phyloP scores from a whole-genome alignment of 139 green algal genomes.

The Trebouxia sp. region DNA sequence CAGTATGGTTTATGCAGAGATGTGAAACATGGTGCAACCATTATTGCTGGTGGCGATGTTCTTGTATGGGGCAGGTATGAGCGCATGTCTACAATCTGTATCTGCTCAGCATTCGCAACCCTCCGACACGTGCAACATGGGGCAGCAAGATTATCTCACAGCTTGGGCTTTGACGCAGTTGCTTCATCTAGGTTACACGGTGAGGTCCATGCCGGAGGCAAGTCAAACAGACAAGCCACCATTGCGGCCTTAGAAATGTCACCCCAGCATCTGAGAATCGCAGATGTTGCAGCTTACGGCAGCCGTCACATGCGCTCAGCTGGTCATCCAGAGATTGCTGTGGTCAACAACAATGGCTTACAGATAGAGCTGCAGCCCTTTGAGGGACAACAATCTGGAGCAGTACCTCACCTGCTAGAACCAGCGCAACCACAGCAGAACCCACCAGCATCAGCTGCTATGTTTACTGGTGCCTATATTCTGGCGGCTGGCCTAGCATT shows the following conservation, averaged over 20 bases:
- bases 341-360: slow-evolving; percentile 23
- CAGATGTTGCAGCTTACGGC: slow-evolving; percentile 21
- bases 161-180: slow-evolving; percentile 2
- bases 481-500: slow-evolving; percentile 23
- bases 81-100: background rate
- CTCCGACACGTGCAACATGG: no score
- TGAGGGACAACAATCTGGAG: background rate
- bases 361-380: slow-evolving; percentile 26
- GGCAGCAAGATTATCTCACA: no score
- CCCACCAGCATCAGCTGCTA: slow-evolving; percentile 6
- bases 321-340: slow-evolving; percentile 21
- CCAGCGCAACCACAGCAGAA: background rate
- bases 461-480: slow-evolving; percentile 30
- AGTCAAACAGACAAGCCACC: slow-evolving; percentile 8
- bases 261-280: slow-evolving; percentile 23
- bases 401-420: background rate
- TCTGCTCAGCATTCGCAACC: background rate
- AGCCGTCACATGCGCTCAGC: background rate
- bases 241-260: slow-evolving; percentile 18
- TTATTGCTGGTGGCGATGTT: slow-evolving; percentile 23
- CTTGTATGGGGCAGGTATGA: slow-evolving; percentile 18
- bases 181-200: slow-evolving; percentile 23
- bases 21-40: slow-evolving; percentile 21
- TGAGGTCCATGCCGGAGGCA: slow-evolving; percentile 21
- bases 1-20: no score